Conservation (phyloP, 352 stramenopile genomes). For the Phytophthora pistaciae region DNA sequence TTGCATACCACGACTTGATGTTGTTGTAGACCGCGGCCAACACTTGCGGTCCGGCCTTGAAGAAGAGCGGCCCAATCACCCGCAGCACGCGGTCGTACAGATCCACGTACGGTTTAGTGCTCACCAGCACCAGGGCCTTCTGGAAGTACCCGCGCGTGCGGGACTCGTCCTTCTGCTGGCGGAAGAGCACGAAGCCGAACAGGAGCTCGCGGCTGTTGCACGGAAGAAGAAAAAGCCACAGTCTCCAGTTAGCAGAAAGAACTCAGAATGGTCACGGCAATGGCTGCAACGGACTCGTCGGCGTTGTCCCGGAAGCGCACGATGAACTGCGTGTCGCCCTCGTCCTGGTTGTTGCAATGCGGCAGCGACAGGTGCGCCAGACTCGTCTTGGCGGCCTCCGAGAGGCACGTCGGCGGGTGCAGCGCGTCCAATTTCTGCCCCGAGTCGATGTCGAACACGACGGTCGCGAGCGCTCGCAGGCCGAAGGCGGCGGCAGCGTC, state of each 20-base stretch:
- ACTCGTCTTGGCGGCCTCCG: conserved; percentile 66
- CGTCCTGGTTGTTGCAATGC: conserved; percentile 89
- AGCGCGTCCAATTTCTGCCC: conserved; percentile 78
- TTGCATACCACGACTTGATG: conserved; percentile 67
- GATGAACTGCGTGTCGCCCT: conserved; percentile 88
- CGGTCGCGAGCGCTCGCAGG: conserved; percentile 69
- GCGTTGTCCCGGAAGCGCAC: conserved; percentile 67
- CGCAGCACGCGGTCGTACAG: conserved; percentile 80
- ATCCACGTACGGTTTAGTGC: conserved; percentile 73
- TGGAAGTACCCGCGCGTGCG: conserved; percentile 85
- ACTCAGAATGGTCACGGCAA: not conserved
- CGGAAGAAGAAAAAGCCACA: conserved; percentile 3
- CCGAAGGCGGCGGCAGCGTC: conserved; percentile 41
- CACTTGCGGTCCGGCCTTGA: conserved; percentile 73
- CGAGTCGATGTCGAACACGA: conserved; percentile 86
- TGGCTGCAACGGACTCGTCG: conserved; percentile 39
- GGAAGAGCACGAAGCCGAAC: conserved; percentile 89
- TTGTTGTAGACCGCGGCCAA: conserved; percentile 80
- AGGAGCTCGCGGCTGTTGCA: conserved; percentile 51
- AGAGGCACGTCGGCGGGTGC: conserved; percentile 59
- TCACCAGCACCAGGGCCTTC: conserved; percentile 86
- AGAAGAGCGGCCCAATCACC: conserved; percentile 81
- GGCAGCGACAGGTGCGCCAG: conserved; percentile 82
- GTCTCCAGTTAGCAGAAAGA: conserved; percentile 17
- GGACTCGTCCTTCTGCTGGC: conserved; percentile 78